Percentiles rank a stretch among this genome's conserved stretches.
These are phyloP conservation scores for Theobroma cacao DNA, from an alignment of 345 rosid genomes.

Conservation along the genomic window DNA sequence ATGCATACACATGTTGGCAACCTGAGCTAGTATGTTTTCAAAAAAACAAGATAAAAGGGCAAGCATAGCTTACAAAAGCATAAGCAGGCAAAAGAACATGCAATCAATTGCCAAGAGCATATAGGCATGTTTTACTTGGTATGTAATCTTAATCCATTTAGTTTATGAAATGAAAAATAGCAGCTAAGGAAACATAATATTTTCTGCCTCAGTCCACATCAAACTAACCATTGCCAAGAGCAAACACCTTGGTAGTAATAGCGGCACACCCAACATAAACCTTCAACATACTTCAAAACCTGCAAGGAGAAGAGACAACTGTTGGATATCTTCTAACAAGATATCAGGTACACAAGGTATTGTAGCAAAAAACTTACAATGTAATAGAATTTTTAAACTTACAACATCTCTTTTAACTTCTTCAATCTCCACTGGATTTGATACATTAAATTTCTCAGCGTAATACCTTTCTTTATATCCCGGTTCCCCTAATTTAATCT, in stretches of 20 bases:
- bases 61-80: neutral
- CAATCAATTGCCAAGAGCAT: neutral
- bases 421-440: constrained; percentile 58
- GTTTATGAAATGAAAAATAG: neutral
- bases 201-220: neutral
- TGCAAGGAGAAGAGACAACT: constrained; percentile 32
- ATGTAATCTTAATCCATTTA: neutral
- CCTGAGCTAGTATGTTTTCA: neutral
- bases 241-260: constrained; percentile 94
- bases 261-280: constrained; percentile 96
- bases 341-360: neutral
- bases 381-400: constrained; percentile 27
- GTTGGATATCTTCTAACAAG: neutral
- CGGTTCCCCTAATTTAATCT: constrained; percentile 94
- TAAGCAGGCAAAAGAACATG: neutral
- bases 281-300: constrained; percentile 94
- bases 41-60: neutral
- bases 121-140: neutral
- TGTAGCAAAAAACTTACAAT: neutral
- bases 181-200: neutral
- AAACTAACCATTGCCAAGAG: constrained; percentile 97
- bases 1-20: neutral
- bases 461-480: constrained; percentile 96
- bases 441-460: constrained; percentile 70
- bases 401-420: constrained; percentile 72